A percentile compares a stretch with the other conserved stretches of the same genome.
These are phyloP conservation scores for Phytophthora multivora DNA, from an alignment of 352 stramenopile genomes.

Conservation along the genomic window DNA sequence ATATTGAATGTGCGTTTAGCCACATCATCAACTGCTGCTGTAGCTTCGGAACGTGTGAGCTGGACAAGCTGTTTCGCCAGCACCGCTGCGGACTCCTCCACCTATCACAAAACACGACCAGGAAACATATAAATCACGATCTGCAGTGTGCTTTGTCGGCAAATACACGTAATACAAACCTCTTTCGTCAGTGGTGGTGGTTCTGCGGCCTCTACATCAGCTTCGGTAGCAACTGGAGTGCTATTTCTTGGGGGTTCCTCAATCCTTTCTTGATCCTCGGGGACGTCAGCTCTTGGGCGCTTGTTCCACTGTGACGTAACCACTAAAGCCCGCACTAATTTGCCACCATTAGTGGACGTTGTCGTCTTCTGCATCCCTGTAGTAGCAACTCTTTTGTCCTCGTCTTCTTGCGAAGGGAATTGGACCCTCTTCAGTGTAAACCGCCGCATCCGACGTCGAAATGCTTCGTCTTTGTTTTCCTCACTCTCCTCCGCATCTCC, in stretches of 20 bases:
- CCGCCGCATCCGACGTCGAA: constrained; percentile 36
- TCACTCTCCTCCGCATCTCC: constrained; percentile 3
- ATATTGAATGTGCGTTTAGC: constrained; percentile 36
- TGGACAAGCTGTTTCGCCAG: constrained; percentile 56
- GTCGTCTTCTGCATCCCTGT: background rate
- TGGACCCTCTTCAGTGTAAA: constrained; percentile 31
- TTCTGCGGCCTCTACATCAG: constrained; percentile 6
- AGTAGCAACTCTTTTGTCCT: constrained; percentile 5
- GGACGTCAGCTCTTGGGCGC: constrained; percentile 9
- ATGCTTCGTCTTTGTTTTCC: constrained; percentile 16
- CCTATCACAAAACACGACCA: constrained; percentile 28
- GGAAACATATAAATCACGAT: background rate
- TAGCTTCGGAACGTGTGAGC: constrained; percentile 39
- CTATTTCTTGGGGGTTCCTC: constrained; percentile 13
- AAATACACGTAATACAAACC: constrained; percentile 15
- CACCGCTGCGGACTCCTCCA: constrained; percentile 43
- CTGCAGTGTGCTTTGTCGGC: background rate
- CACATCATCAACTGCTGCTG: constrained; percentile 31
- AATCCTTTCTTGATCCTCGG: background rate
- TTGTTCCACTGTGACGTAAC: constrained; percentile 10
- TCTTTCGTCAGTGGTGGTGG: constrained; percentile 35
- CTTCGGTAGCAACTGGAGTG: background rate
- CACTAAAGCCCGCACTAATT: background rate
- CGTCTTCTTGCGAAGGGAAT: constrained; percentile 21
- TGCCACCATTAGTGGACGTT: background rate